Percentiles rank a stretch among this genome's conserved stretches.
phyloP scores from a whole-genome alignment of 2,329 filamentous ascomycete species.

The Pseudopithomyces chartarum region DNA sequence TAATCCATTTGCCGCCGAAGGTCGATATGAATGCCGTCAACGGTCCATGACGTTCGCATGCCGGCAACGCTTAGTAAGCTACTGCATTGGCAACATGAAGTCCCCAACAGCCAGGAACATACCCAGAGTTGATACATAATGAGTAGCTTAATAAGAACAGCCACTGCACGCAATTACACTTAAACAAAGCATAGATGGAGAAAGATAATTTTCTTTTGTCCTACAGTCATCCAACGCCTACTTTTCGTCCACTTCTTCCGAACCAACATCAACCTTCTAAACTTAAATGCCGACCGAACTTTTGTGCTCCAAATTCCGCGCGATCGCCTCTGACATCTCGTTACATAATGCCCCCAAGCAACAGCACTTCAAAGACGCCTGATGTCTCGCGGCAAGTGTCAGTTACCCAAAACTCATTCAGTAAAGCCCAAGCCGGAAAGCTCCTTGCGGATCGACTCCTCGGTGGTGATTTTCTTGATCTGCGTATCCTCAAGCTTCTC shows the following conservation, averaged over 20 bases:
- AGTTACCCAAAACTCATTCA: conserved; percentile 18
- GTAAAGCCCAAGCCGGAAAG: conserved; percentile 64
- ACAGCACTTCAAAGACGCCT: not conserved
- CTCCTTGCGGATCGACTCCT: conserved; percentile 82
- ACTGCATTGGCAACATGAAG: not conserved
- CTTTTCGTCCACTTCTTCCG: not conserved
- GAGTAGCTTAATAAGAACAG: not conserved
- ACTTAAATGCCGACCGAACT: not conserved
- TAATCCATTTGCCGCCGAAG: not conserved
- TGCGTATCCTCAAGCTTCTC: conserved; percentile 99
- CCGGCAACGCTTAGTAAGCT: not conserved
- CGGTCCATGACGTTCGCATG: conserved; percentile 4
- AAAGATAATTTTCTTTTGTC: conserved; percentile 1
- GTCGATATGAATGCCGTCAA: conserved; percentile 11
- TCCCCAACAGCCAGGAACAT: not conserved
- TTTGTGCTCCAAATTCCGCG: not conserved
- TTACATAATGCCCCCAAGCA: not conserved
- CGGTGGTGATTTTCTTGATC: conserved; percentile 96
- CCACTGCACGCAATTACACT: not conserved
- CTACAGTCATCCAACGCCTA: not conserved
- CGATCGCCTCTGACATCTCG: not conserved
- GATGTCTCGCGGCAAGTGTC: not conserved
- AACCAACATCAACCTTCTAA: not conserved
- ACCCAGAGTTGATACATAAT: not conserved
- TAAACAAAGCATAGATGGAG: not conserved